Evolutionary conservation across 352 stramenopile genomes (phyloP), one percentile per base, ranked within the genome.

Genomic region (Pythium sp.): DNA sequence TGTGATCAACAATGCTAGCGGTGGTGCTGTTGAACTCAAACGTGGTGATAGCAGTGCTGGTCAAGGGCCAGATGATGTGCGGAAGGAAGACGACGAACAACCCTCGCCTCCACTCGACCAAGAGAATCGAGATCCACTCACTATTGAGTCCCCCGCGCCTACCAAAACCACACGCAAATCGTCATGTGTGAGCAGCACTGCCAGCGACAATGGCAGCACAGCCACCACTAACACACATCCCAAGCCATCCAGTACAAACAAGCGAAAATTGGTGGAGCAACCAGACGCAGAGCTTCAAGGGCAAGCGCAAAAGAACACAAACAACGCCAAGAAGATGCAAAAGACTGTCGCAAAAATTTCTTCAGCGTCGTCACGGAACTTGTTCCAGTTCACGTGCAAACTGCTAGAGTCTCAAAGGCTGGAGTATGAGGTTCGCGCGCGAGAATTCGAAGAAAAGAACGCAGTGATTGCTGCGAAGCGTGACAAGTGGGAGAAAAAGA

Each of bases 361-460:
- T 32, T 65, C 73, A 53, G 54, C 69, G 11, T 71, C 81, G n/a
- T 69, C 78, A 0, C 46, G 68, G 28, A 76, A 82, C 64, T 43
- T 91, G 14, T 81, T 90, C 53, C 65, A 72, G 28, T 84, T 76
- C 51, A 77, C 78, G 34, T 80, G 74, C 18, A 70, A 71, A 28
- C 46, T 84, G 20, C 57, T 90, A 26, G 60, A 72, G 12, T 69
- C 71, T 6, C 74, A 82, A 54, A 56, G 51, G 24, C 59, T 91
- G 38, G 80, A 89, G 24, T 76, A 75, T 28, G 77, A 90, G 22
- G 71, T 86, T 15, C 83, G 77, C 9, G 71, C 66, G 9, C 58
- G 70, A 0, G 77, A 88, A 24, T 53, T 87, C 36, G 72, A 79
- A n/a, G 78, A 89, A 43, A 74, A 82, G 7, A 74, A 79, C 47